Conservation (phyloP, 2,329 filamentous ascomycete genomes). For the Paraconiothyrium brasiliense region DNA sequence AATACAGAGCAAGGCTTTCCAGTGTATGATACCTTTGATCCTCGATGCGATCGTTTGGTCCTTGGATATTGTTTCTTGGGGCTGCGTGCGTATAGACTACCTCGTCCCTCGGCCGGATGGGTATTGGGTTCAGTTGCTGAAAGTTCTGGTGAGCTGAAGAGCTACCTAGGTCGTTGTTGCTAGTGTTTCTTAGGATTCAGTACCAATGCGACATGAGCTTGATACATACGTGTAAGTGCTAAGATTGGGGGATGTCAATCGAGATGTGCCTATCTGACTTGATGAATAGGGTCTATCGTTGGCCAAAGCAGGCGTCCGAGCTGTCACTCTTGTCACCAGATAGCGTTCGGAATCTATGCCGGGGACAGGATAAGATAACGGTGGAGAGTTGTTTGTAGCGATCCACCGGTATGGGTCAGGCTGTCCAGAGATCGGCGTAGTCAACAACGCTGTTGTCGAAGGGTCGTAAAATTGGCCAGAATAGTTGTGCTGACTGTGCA, state of each 20-base stretch:
- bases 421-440: background rate
- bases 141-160: background rate
- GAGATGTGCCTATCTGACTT: background rate
- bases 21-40: background rate
- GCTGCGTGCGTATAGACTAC: background rate
- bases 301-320: background rate
- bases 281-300: background rate
- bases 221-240: background rate
- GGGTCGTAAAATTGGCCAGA: background rate
- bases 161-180: background rate
- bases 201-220: background rate
- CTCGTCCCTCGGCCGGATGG: background rate
- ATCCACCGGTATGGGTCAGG: background rate
- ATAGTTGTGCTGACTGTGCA: background rate
- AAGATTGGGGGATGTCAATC: background rate
- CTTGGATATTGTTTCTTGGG: background rate
- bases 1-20: background rate
- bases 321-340: background rate
- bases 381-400: background rate
- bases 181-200: background rate
- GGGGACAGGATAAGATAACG: background rate
- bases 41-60: background rate
- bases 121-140: background rate
- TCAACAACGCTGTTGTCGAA: background rate
- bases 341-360: background rate